Conservation (phyloP, 192 early-diverging fungal species). For the Rhizophagus clarus region DNA sequence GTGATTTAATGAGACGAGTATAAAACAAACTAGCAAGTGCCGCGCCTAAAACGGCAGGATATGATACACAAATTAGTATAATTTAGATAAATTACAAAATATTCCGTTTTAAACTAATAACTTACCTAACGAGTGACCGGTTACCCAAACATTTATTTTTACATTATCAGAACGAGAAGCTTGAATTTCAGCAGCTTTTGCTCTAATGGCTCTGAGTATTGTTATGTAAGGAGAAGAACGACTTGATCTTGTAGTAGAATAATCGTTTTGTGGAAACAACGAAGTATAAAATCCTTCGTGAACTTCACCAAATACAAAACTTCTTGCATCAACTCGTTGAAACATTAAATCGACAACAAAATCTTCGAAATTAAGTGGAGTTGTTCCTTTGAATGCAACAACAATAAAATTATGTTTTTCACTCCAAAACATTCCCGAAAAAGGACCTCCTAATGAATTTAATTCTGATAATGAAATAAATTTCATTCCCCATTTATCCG, state of each 20-base stretch:
- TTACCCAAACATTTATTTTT: constrained; percentile 53
- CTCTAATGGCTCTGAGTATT: constrained; percentile 41
- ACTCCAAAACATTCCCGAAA: constrained; percentile 52
- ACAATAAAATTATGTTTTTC: constrained; percentile 49
- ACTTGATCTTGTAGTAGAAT: constrained; percentile 4
- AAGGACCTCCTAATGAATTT: constrained; percentile 52
- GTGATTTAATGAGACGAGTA: constrained; percentile 45
- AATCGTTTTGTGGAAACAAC: constrained; percentile 41
- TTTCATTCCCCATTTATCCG: constrained; percentile 35
- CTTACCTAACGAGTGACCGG: constrained; percentile 55
- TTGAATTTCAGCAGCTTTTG: constrained; percentile 21
- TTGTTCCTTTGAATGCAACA: constrained; percentile 54
- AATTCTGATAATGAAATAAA: constrained; percentile 51
- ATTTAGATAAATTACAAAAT: background rate
- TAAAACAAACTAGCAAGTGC: constrained; percentile 49
- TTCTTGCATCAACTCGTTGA: constrained; percentile 48
- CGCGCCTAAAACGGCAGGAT: background rate
- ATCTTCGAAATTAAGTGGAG: constrained; percentile 52
- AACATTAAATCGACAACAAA: constrained; percentile 51
- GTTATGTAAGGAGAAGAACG: constrained; percentile 47
- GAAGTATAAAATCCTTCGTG: constrained; percentile 59
- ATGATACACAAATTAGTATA: background rate
- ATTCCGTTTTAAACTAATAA: background rate
- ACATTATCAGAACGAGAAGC: background rate
- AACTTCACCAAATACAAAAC: constrained; percentile 50